These are phyloP conservation scores for Colletotrichum eleusines DNA, from an alignment of 2,329 filamentous ascomycete species.

Conservation along the genomic window DNA sequence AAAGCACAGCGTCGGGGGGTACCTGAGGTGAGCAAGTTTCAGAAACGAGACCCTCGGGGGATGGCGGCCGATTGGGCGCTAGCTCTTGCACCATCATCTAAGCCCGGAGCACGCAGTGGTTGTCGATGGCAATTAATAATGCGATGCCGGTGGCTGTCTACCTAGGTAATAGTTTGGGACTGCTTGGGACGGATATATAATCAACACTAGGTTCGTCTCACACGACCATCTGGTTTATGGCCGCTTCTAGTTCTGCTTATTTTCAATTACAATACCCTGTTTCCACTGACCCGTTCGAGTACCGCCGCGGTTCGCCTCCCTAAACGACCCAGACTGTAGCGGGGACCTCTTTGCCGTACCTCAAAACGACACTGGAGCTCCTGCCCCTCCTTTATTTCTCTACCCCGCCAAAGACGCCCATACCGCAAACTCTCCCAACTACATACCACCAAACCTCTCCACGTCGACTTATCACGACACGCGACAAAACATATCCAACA, in stretches of 20 bases:
- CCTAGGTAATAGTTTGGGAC: background rate
- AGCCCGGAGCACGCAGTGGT: constrained; percentile 6
- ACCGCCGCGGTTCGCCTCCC: constrained; percentile 2
- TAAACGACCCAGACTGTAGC: constrained; percentile 7
- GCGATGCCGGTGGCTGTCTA: background rate
- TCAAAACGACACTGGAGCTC: constrained; percentile 10
- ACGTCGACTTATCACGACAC: background rate
- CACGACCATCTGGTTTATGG: too few relatives aligned
- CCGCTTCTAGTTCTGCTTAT: background rate
- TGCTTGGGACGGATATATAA: constrained; percentile 32
- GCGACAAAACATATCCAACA: constrained; percentile 53
- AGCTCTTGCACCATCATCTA: constrained; percentile 41
- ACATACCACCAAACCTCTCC: constrained; percentile 1
- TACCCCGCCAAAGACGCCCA: constrained; percentile 41
- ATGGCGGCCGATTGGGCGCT: constrained; percentile 22
- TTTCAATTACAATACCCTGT: constrained; percentile 13
- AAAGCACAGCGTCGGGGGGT: background rate
- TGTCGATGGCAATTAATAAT: constrained; percentile 38
- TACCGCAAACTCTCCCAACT: constrained; percentile 29
- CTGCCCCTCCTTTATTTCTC: constrained; percentile 37
- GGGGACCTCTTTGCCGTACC: background rate
- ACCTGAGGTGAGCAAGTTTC: constrained; percentile 42
- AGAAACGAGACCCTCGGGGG: constrained; percentile 36
- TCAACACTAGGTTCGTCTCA: background rate
- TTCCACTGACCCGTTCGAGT: background rate